Evolutionary conservation across 345 rosid species (phyloP), one percentile per base, ranked within the genome.

Genomic region (Carallia pectinifolia): DNA sequence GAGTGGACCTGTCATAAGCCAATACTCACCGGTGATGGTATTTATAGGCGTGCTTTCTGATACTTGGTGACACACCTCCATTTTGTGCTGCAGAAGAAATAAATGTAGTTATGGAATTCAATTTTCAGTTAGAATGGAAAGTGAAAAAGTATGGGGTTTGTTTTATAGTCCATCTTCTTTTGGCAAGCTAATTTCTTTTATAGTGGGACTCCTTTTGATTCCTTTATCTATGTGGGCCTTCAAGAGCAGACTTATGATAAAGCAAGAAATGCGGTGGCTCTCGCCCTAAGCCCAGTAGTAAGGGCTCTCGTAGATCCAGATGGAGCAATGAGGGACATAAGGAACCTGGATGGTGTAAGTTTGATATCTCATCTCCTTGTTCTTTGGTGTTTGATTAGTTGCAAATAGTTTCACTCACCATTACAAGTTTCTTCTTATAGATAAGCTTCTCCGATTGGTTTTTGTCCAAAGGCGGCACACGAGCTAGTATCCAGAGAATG

Each of bases 391-490:
- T 58, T 17, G 48, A 48, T 61, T 31, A 33, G 36, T 68, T 73
- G 31, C 55, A 31, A 34, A n/a, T 36, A 31, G 62, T 4, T 13
- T 47, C 36, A 33, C 69, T 36, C 44, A 53, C 69, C 61, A 34
- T 30, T 72, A 62, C 19, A 54, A 10, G 69, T 65, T 62, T 10
- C 44, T 66, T 37, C 76, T 71, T 81, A 74, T 84, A 92, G 99
- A 86, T 92, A 79, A 92, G 99, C 86, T 94, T 94, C 84, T 91
- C 96, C n/a, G 88, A 90, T 74, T 95, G 99, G 99, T 95, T 95
- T 82, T 58, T 95, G 80, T 91, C 97, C 34, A 94, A 91, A 84
- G 98, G 98, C 53, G 98, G 98, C 61, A 91, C 97, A 10, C 84
- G 97, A 23, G 73, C 53, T 40, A 94, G 98, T 71, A 90, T 94